Percentiles rank a stretch among this genome's conserved stretches.
phyloP scores from a whole-genome alignment of 768 basidiomycete species.

The Podaxis sp. region DNA sequence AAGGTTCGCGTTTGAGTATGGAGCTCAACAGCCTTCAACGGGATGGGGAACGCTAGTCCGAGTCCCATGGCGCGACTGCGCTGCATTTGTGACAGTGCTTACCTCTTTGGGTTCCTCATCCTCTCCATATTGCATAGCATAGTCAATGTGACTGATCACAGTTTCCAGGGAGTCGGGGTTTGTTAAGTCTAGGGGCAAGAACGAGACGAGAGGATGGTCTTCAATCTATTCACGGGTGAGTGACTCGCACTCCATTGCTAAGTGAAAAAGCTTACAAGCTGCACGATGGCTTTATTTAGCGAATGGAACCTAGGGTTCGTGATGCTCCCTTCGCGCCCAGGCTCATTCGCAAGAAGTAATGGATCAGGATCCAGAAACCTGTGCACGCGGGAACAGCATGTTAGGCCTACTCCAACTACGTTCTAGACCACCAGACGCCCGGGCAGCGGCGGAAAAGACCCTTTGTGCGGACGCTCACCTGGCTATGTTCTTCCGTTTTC shows the following conservation, averaged over 20 bases:
- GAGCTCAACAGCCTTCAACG: constrained; percentile 1
- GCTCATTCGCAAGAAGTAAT: constrained; percentile 68
- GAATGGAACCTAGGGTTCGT: constrained; percentile 85
- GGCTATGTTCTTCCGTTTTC: constrained; percentile 77
- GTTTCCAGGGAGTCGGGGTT: constrained; percentile 86
- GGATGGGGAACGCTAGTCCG: neutral
- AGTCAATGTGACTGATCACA: constrained; percentile 94
- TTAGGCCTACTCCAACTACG: neutral
- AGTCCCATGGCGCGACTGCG: neutral
- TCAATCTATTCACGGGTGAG: constrained; percentile 66
- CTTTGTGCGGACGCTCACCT: constrained; percentile 43
- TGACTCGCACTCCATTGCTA: neutral
- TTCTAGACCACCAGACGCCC: neutral
- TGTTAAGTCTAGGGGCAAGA: constrained; percentile 91
- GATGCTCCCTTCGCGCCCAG: constrained; percentile 52
- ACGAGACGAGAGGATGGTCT: constrained; percentile 96
- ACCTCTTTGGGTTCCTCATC: constrained; percentile 97
- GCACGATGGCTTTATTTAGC: constrained; percentile 92
- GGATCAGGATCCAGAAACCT: constrained; percentile 97
- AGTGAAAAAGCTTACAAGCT: constrained; percentile 61
- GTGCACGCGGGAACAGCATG: constrained; percentile 3
- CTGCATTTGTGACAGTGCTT: constrained; percentile 17
- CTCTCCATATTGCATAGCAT: constrained; percentile 98
- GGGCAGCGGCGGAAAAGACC: neutral
- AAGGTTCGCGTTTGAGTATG: constrained; percentile 14